Evolutionary conservation across 225 moss, liverwort and hornwort genomes (phyloP).

Genomic region (Physcomitrellopsis africana): DNA sequence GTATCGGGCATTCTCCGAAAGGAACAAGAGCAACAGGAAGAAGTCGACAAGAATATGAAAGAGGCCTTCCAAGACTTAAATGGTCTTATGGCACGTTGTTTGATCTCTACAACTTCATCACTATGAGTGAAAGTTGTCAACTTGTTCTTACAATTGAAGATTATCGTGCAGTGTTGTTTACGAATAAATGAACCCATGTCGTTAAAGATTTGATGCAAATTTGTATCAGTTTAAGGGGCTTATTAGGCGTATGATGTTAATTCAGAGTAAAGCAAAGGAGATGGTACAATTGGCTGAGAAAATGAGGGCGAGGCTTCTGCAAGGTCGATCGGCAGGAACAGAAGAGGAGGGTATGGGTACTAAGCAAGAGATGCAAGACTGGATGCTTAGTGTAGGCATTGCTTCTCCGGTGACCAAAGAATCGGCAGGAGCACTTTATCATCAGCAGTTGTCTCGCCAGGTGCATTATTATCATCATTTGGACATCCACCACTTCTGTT

Average conservation of each 20-base stretch:
- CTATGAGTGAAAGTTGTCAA: background rate
- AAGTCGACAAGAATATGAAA: conserved; percentile 91
- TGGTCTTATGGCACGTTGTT: conserved; percentile 78
- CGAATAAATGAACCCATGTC: conserved; percentile 12
- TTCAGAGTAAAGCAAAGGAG: conserved; percentile 90
- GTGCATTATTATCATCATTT: conserved; percentile 54
- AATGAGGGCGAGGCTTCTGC: conserved; percentile 83
- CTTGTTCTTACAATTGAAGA: conserved; percentile 11
- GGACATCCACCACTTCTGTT: background rate
- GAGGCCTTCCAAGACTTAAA: conserved; percentile 94
- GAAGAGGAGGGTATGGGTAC: conserved; percentile 93
- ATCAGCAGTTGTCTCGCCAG: conserved; percentile 97
- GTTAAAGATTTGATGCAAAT: conserved; percentile 3
- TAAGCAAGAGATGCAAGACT: conserved; percentile 98
- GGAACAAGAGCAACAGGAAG: conserved; percentile 90
- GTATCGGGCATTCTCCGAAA: conserved; percentile 92
- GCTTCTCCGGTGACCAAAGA: conserved; percentile 96
- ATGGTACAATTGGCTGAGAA: conserved; percentile 95
- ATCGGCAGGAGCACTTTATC: conserved; percentile 97
- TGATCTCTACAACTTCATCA: background rate
- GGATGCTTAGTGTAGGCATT: conserved; percentile 99
- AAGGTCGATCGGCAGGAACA: conserved; percentile 58
- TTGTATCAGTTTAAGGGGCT: conserved; percentile 7
- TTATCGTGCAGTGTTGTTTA: background rate
- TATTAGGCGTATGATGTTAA: conserved; percentile 11